phyloP scores from a whole-genome alignment of 2,329 filamentous ascomycete species.

The Diaporthe aspalathi region DNA sequence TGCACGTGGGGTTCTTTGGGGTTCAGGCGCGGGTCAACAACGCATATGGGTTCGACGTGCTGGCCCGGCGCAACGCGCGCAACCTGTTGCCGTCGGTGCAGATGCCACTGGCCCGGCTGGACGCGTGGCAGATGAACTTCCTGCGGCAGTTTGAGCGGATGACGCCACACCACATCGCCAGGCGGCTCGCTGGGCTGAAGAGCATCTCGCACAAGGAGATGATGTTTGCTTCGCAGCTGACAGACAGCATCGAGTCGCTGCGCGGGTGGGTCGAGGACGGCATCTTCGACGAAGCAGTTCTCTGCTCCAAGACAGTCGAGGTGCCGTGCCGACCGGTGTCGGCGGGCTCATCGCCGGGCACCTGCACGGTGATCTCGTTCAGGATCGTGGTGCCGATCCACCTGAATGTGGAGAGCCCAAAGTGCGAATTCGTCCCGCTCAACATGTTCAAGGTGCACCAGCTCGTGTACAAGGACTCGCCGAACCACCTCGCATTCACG shows the following conservation, averaged over 20 bases:
- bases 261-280: slow-evolving; percentile 56
- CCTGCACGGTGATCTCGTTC: slow-evolving; percentile 54
- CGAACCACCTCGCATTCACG: slow-evolving; percentile 69
- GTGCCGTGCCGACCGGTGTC: slow-evolving; percentile 52
- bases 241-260: slow-evolving; percentile 55
- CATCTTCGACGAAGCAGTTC: slow-evolving; percentile 58
- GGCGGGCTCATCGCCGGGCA: slow-evolving; percentile 43
- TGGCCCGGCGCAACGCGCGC: slow-evolving; percentile 66
- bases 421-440: slow-evolving; percentile 60
- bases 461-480: slow-evolving; percentile 65
- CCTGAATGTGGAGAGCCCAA: slow-evolving; percentile 55
- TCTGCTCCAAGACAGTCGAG: slow-evolving; percentile 56
- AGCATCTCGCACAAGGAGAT: slow-evolving; percentile 54
- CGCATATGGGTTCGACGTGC: slow-evolving; percentile 69
- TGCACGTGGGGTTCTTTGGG: slow-evolving; percentile 70
- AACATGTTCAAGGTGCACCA: slow-evolving; percentile 66
- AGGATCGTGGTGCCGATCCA: slow-evolving; percentile 62
- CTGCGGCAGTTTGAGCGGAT: slow-evolving; percentile 62
- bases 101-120: slow-evolving; percentile 64
- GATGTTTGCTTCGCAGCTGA: slow-evolving; percentile 59
- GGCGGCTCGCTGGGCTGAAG: slow-evolving; percentile 52
- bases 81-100: slow-evolving; percentile 71
- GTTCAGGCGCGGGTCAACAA: slow-evolving; percentile 62
- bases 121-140: slow-evolving; percentile 66
- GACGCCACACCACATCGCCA: slow-evolving; percentile 53